Base-by-base conservation (phyloP, 1,284 basidiomycete genomes). In the Pseudozyma pruni region DNA sequence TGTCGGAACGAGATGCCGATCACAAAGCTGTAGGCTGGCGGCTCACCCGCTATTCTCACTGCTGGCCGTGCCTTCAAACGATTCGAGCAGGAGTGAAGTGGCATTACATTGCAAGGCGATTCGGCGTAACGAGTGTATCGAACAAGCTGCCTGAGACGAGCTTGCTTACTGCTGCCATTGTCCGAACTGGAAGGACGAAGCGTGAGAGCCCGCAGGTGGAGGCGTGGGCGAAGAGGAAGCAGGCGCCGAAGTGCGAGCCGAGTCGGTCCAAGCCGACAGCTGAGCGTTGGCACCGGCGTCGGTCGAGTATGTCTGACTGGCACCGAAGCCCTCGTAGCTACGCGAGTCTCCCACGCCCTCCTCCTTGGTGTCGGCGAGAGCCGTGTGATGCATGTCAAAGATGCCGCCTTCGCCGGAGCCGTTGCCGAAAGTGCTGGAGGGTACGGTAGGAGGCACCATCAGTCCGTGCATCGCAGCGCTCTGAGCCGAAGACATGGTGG, bases 361-460 rank as follows among this genome's bases (percentile, higher is more conserved):
- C 4, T 45, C 17, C 39, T 46, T 59, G 31, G 17, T 11, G 10
- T 23, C 11, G 31, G 39, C 29, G 13, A n/a, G 33, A 4, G 43
- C 19, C 25, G 39, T 17, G 10, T 41, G 53, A 23, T 34, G 31
- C 31, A 55, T 10, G 3, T 55, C 44, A 27, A 34, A 39, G 31
- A 17, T 9, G 13, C n/a, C 39, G 19, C n/a, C 23, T 17, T 38
- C 19, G 34, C 37, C 45, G 13, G 34, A 0, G n/a, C 22, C 40
- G 27, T 27, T 33, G 8, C 23, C 31, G 14, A 48, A 17, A 5
- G 55, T 23, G 35, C 54, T 46, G 1, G 62, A 66, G 23, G 62
- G 62, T 4, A 66, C 62, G 1, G 62, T 66, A 0, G 62, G 62
- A 5, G 62, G 62, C 16, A 66, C 56, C 62, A 66, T 55, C 16